Evolutionary conservation across 1,139 yeast genomes (phyloP), one percentile per base, ranked within the genome.

Genomic region (Groenewaldozyma auringiensis): DNA sequence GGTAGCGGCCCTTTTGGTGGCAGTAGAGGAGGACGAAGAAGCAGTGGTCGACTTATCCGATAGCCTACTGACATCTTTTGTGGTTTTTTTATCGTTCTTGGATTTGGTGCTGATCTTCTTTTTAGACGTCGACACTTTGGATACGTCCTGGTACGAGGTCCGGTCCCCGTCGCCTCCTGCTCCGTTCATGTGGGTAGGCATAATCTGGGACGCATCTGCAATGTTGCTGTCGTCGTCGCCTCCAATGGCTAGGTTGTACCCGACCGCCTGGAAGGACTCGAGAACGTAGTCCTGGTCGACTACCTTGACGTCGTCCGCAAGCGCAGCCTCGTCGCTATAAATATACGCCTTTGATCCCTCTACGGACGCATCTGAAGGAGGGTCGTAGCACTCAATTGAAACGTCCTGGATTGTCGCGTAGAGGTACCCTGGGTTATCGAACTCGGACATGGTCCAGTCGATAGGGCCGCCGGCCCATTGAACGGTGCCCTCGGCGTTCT

Each of bases 391-490:
- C 39, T 76, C 72, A 43, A 87, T 74, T 11, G 74, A 68, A 34
- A 86, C 69, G 42, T 75, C 74, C 58, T 81, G 72, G 43, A 88
- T 58, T 50, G 76, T 72, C 34, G 84, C 80, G 61, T 79, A 86
- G 67, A 78, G 81, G 68, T 87, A 88, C 22, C 96, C 96, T 43
- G 81, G 76, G 49, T 83, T 69, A 50, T 71, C 58, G 50, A 87
- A 78, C 65, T 87, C 96, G 3, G 71, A 64, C 29, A 92, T 74
- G 63, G 81, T 68, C 96, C 96, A 89, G 68, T 87, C 76, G 49
- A 88, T 78, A 3, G 59, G 68, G 60, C 96, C 97, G 62, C 97
- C 96, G 34, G 96, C 95, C 96, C 97, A 89, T 54, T 76, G 83
- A 53, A 81, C 72, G 16, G 96, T 89, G 62, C 96, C 97, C 40